These are phyloP conservation scores for Pythium rhizo-oryzae DNA, from an alignment of 352 stramenopile genomes.

Conservation along the genomic window DNA sequence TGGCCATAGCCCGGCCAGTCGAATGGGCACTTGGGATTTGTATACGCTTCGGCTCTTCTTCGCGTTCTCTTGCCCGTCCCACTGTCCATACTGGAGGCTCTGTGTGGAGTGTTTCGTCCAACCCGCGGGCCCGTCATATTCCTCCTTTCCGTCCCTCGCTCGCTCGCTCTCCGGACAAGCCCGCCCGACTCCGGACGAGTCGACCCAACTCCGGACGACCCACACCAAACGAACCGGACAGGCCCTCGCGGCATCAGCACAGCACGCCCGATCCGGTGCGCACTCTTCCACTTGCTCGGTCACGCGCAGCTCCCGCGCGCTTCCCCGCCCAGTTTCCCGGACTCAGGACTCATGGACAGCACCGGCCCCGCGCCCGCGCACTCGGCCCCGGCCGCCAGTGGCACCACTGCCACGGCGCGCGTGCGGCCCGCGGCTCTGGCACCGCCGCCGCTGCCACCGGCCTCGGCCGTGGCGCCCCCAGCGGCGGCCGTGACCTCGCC, in stretches of 20 bases:
- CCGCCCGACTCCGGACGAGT: not conserved
- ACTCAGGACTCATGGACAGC: constrained; percentile 15
- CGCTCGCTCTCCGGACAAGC: no score
- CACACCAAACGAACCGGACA: no score
- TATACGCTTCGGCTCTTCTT: constrained; percentile 5
- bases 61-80: not conserved
- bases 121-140: not conserved
- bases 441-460: not conserved
- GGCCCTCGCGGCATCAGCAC: constrained; percentile 11
- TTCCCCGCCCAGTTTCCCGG: not conserved
- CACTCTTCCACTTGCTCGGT: constrained; percentile 21
- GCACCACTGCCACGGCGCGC: not conserved
- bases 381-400: not conserved
- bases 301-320: not conserved
- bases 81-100: constrained; percentile 1
- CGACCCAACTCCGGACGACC: not conserved
- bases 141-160: not conserved
- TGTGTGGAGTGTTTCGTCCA: constrained; percentile 8
- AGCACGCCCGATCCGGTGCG: not conserved
- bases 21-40: not conserved
- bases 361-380: constrained; percentile 9
- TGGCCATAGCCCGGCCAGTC: constrained; percentile 8
- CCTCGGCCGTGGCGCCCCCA: not conserved
- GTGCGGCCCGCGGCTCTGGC: constrained; percentile 9
- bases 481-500: constrained; percentile 7